Evolutionary conservation across 768 basidiomycete species (phyloP).

Genomic region (Lactarius quietus): DNA sequence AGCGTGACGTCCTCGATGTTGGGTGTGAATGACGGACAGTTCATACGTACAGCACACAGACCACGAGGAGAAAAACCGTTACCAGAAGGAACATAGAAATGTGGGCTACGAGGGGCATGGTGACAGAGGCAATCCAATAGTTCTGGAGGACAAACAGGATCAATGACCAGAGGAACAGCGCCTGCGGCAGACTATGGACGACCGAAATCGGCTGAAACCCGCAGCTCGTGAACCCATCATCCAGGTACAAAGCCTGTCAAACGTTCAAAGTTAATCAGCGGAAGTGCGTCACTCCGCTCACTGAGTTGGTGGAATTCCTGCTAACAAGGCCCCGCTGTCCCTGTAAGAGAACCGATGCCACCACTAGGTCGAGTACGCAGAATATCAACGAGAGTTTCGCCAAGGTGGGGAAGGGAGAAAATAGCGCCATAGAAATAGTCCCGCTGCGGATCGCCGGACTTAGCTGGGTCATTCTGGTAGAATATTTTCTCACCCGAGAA

Average conservation of each 20-base stretch:
- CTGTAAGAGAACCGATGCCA: background rate
- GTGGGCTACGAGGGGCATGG: background rate
- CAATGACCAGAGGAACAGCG: slow-evolving; percentile 5
- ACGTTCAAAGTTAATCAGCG: background rate
- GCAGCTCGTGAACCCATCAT: background rate
- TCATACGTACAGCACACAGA: background rate
- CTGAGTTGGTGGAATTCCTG: background rate
- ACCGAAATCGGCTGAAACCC: slow-evolving; percentile 12
- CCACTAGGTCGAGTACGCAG: background rate
- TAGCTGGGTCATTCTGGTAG: background rate
- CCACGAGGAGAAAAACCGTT: background rate
- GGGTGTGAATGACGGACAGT: background rate
- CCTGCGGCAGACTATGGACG: slow-evolving; percentile 12
- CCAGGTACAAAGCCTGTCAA: background rate
- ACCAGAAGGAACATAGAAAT: background rate
- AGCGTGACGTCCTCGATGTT: background rate
- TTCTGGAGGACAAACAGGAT: slow-evolving; percentile 5
- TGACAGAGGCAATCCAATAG: slow-evolving; percentile 5
- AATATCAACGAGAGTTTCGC: slow-evolving; percentile 2
- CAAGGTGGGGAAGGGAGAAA: background rate
- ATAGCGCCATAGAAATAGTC: slow-evolving; percentile 3
- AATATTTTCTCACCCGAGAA: slow-evolving; percentile 3
- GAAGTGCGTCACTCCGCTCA: background rate
- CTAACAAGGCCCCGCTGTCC: background rate
- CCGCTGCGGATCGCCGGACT: background rate